phyloP scores from a whole-genome alignment of 345 rosid genomes.

The Eucalyptus brandiana region DNA sequence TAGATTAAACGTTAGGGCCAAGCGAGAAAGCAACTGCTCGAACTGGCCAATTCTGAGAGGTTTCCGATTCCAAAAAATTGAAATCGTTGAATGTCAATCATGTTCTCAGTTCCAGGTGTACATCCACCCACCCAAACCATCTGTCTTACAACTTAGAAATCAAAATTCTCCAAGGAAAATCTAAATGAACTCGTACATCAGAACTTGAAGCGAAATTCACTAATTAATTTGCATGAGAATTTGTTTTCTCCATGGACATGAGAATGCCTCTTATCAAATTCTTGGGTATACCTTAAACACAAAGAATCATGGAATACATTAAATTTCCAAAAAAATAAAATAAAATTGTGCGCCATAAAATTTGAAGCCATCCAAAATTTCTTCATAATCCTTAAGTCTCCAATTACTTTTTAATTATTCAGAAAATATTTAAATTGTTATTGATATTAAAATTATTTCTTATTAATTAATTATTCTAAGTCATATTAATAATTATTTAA shows the following conservation, averaged over 20 bases:
- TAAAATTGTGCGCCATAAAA: background rate
- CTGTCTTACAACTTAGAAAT: background rate
- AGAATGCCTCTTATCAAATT: background rate
- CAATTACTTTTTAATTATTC: too few relatives aligned
- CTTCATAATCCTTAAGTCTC: background rate
- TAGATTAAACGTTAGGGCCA: too few relatives aligned
- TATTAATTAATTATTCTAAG: too few relatives aligned
- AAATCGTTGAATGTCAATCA: too few relatives aligned
- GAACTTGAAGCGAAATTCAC: background rate
- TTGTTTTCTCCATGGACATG: background rate
- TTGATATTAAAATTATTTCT: too few relatives aligned
- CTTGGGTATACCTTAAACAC: background rate
- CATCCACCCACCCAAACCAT: too few relatives aligned
- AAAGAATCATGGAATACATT: background rate
- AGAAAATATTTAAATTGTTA: too few relatives aligned
- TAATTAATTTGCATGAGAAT: background rate
- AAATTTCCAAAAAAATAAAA: background rate
- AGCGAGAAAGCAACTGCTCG: too few relatives aligned
- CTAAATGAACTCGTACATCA: background rate
- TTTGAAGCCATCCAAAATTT: background rate
- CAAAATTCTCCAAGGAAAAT: background rate
- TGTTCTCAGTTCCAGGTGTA: fast-evolving
- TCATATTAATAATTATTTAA: too few relatives aligned
- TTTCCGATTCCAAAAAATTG: too few relatives aligned
- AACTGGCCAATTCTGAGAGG: too few relatives aligned